phyloP scores from a whole-genome alignment of 2,329 filamentous ascomycete species.

The Alternaria solani region DNA sequence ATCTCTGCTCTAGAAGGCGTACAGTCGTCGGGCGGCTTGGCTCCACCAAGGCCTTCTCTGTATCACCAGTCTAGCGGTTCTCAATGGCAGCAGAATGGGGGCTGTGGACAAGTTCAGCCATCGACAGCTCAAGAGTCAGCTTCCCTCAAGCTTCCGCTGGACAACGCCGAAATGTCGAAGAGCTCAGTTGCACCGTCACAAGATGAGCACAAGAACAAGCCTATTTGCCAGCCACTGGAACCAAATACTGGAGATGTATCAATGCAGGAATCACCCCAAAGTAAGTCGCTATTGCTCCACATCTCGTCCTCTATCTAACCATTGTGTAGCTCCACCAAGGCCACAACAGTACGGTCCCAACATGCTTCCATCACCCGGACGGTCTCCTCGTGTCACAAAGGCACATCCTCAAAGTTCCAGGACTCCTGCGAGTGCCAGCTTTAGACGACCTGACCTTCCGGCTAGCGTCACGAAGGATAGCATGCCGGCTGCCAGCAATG shows the following conservation, averaged over 20 bases:
- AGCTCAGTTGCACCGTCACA: neutral
- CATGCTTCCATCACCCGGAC: neutral
- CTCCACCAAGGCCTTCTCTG: neutral
- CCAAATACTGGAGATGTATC: neutral
- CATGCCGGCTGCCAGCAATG: neutral
- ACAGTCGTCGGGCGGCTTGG: neutral
- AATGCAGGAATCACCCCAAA: neutral
- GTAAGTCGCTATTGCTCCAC: neutral
- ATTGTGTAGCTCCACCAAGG: neutral
- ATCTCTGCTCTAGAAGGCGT: neutral
- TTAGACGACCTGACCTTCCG: constrained; percentile 21
- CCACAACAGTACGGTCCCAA: neutral
- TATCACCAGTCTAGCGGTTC: neutral
- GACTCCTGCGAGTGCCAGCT: neutral
- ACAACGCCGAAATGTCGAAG: neutral
- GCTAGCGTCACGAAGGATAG: constrained; percentile 5
- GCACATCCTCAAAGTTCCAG: neutral
- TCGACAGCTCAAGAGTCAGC: neutral
- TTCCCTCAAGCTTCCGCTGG: neutral
- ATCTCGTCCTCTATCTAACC: neutral
- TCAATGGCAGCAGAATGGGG: neutral
- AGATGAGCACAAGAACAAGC: neutral
- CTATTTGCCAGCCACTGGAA: neutral
- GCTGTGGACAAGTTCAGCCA: neutral
- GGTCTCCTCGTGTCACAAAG: neutral